A percentile compares a stretch with the other conserved stretches of the same genome.
Conservation (phyloP, 2,329 filamentous ascomycete species). For the Penicillium sp. region DNA sequence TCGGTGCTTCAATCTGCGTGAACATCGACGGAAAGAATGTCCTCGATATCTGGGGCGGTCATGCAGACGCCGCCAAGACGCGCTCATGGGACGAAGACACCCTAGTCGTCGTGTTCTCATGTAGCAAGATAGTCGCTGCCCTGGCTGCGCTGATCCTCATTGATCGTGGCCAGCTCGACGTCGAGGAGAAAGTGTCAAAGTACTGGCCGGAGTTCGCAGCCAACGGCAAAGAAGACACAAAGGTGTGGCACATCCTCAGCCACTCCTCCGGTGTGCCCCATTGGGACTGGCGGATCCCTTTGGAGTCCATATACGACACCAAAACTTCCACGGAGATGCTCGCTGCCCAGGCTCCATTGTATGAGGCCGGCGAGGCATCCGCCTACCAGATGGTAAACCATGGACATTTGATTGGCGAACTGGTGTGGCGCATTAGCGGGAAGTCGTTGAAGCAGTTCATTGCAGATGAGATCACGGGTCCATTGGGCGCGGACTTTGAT, state of each 20-base stretch:
- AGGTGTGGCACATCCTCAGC: constrained; percentile 27
- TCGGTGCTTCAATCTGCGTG: constrained; percentile 46
- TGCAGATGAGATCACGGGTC: constrained; percentile 42
- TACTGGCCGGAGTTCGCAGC: constrained; percentile 37
- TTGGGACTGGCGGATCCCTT: constrained; percentile 30
- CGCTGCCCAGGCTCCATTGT: constrained; percentile 42
- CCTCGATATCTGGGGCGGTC: constrained; percentile 44
- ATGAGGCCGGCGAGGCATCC: constrained; percentile 39
- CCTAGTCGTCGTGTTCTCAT: constrained; percentile 28
- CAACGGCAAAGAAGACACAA: constrained; percentile 31
- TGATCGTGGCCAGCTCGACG: constrained; percentile 28
- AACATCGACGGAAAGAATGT: constrained; percentile 51
- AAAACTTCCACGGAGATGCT: constrained; percentile 30
- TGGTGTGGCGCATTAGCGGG: constrained; percentile 44
- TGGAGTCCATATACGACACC: constrained; percentile 35
- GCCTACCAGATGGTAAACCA: constrained; percentile 40
- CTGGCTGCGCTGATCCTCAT: constrained; percentile 27
- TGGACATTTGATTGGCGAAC: constrained; percentile 46
- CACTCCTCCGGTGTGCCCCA: constrained; percentile 21
- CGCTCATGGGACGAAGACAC: constrained; percentile 39
- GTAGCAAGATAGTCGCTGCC: constrained; percentile 26
- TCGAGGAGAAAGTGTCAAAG: constrained; percentile 25
- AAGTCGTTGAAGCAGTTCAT: constrained; percentile 47
- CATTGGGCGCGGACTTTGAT: constrained; percentile 48
- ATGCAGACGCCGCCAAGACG: constrained; percentile 27